phyloP scores from a whole-genome alignment of 2,329 filamentous ascomycete genomes.

The Aspergillus pseudotamarii region DNA sequence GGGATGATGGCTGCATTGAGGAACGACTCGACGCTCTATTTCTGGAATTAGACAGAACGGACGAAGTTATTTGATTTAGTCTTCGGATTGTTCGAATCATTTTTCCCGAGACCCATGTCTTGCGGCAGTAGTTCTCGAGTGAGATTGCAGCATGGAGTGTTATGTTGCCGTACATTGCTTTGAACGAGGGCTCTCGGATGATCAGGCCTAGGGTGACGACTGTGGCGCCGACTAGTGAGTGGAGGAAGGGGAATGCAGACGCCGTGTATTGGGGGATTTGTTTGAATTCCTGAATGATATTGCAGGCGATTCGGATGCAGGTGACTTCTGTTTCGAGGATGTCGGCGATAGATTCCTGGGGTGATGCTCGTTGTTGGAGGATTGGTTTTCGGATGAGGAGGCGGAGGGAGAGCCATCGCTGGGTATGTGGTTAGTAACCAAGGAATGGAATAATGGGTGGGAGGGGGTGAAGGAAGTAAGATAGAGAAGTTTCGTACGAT shows the following conservation, averaged over 20 bases:
- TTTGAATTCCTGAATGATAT: slow-evolving; percentile 22
- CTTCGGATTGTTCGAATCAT: slow-evolving; percentile 21
- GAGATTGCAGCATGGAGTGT: slow-evolving; percentile 19
- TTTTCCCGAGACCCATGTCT: slow-evolving; percentile 27
- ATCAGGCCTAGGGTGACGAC: slow-evolving; percentile 25
- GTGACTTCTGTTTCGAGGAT: slow-evolving; percentile 22
- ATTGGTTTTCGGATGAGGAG: slow-evolving; percentile 25
- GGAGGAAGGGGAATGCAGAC: slow-evolving; percentile 28
- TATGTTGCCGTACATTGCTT: slow-evolving; percentile 12
- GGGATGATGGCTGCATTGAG: background rate
- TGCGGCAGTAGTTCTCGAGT: slow-evolving; percentile 22
- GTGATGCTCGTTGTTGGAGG: slow-evolving; percentile 9
- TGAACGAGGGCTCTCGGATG: slow-evolving; percentile 21
- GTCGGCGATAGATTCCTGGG: slow-evolving; percentile 9
- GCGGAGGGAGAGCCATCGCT: slow-evolving; percentile 25
- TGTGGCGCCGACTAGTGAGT: slow-evolving; percentile 23
- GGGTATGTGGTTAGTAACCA: slow-evolving; percentile 1
- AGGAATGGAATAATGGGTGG: background rate
- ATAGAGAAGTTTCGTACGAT: slow-evolving; percentile 15
- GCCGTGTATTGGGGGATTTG: slow-evolving; percentile 22
- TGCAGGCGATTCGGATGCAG: slow-evolving; percentile 22
- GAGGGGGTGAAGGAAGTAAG: background rate
- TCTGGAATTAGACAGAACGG: background rate
- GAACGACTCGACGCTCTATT: background rate
- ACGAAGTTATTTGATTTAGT: slow-evolving; percentile 19